phyloP scores from a whole-genome alignment of 306 rosid genomes.

The Clitoria ternatea region DNA sequence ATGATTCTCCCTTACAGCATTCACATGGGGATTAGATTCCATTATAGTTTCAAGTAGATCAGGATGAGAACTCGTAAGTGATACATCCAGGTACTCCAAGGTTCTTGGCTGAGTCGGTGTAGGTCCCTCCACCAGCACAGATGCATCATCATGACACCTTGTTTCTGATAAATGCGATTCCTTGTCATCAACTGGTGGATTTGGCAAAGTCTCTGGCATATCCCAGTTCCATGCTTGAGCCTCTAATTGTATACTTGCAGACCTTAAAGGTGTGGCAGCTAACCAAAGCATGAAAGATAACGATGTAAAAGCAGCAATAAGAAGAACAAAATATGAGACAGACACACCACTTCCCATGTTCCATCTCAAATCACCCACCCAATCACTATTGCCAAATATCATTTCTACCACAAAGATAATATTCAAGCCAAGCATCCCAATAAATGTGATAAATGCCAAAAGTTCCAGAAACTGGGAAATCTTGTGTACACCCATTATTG shows the following conservation, averaged over 20 bases:
- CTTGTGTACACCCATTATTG: slow-evolving; percentile 82
- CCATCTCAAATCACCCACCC: slow-evolving; percentile 79
- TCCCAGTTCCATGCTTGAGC: slow-evolving; percentile 55
- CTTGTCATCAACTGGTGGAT: slow-evolving; percentile 19
- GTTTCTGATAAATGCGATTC: slow-evolving; percentile 36
- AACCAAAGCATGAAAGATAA: slow-evolving; percentile 81
- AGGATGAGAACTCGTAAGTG: slow-evolving; percentile 33
- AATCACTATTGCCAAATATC: slow-evolving; percentile 85
- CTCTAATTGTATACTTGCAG: slow-evolving; percentile 52
- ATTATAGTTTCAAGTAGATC: slow-evolving; percentile 49
- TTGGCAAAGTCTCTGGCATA: slow-evolving; percentile 32
- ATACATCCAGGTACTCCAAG: slow-evolving; percentile 41
- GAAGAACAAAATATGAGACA: slow-evolving; percentile 48
- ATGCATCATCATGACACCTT: slow-evolving; percentile 42
- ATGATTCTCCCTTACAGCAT: slow-evolving; percentile 38
- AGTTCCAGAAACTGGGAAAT: slow-evolving; percentile 71
- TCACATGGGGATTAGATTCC: slow-evolving; percentile 48
- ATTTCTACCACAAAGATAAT: slow-evolving; percentile 75
- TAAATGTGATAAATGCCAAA: slow-evolving; percentile 50
- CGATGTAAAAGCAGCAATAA: slow-evolving; percentile 50
- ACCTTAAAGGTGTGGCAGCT: slow-evolving; percentile 80
- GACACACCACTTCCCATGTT: slow-evolving; percentile 56
- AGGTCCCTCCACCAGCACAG: slow-evolving; percentile 35
- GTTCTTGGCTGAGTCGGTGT: slow-evolving; percentile 28
- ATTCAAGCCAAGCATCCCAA: slow-evolving; percentile 86